A percentile compares a stretch with the other conserved stretches of the same genome.
Conservation (phyloP, 805 yeast genomes). For the Spathaspora boniae region DNA sequence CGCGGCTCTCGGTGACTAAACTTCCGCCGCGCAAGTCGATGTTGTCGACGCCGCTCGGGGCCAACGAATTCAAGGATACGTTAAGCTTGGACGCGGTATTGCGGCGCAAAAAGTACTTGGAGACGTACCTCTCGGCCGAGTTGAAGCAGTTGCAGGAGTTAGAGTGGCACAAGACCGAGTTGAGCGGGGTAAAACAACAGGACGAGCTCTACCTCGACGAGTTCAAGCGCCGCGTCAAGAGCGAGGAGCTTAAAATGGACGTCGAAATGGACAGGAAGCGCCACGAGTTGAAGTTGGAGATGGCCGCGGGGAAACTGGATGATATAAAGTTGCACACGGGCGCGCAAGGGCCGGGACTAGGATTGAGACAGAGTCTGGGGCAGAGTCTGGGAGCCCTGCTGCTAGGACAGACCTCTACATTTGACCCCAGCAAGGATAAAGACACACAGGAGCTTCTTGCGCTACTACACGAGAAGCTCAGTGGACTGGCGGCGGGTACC, state of each 20-base stretch:
- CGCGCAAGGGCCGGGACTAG: not conserved
- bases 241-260: conserved; percentile 14
- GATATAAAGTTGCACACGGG: no score
- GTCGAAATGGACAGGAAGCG: conserved; percentile 11
- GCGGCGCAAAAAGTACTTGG: conserved; percentile 25
- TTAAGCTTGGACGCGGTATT: conserved; percentile 23
- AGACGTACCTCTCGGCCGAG: conserved; percentile 40
- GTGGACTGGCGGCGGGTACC: conserved; percentile 13
- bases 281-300: conserved; percentile 3
- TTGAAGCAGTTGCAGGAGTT: conserved; percentile 33
- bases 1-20: conserved; percentile 23
- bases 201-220: conserved; percentile 32
- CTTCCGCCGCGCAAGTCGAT: conserved; percentile 22
- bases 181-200: conserved; percentile 22
- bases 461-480: conserved; percentile 13
- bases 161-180: conserved; percentile 21
- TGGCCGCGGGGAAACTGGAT: conserved; percentile 1
- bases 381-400: no score
- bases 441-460: conserved; percentile 17
- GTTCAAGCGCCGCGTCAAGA: conserved; percentile 21
- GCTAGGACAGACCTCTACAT: no score
- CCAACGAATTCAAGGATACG: conserved; percentile 13
- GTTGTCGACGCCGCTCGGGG: conserved; percentile 11
- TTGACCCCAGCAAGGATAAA: conserved; percentile 17
- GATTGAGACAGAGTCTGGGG: not conserved